Evolutionary conservation across 768 basidiomycete genomes (phyloP).

Genomic region (Crepidotus variabilis): DNA sequence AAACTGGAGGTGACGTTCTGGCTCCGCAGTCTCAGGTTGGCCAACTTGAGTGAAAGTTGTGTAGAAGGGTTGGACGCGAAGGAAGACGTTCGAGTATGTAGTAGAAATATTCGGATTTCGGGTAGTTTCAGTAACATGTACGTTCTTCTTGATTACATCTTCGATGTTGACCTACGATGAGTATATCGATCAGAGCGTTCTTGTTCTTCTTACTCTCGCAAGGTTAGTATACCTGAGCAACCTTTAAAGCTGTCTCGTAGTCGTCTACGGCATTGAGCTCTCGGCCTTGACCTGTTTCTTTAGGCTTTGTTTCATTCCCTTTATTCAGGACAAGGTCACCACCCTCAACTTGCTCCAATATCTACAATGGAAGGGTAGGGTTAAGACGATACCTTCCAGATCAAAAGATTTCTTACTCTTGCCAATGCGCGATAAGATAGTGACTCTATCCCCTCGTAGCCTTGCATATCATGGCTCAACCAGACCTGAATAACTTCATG

Average conservation of each 20-base stretch:
- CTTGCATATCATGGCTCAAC: slow-evolving; percentile 94
- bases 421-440: slow-evolving; percentile 88
- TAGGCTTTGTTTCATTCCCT: slow-evolving; percentile 73
- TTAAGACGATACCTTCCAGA: slow-evolving; percentile 1
- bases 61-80: slow-evolving; percentile 88
- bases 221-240: slow-evolving; percentile 61
- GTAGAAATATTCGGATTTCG: slow-evolving; percentile 44
- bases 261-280: slow-evolving; percentile 84
- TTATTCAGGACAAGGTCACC: slow-evolving; percentile 87
- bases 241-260: slow-evolving; percentile 78
- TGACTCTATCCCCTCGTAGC: slow-evolving; percentile 92
- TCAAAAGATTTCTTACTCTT: slow-evolving; percentile 50
- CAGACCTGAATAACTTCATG: slow-evolving; percentile 97
- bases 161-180: slow-evolving; percentile 66
- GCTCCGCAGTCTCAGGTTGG: slow-evolving; percentile 27
- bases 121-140: slow-evolving; percentile 26
- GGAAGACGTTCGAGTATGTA: slow-evolving; percentile 86
- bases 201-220: no score
- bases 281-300: slow-evolving; percentile 48
- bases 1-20: slow-evolving; percentile 60
- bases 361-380: slow-evolving; percentile 36
- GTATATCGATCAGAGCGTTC: neutral
- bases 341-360: slow-evolving; percentile 93
- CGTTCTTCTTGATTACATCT: slow-evolving; percentile 66
- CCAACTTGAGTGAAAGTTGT: slow-evolving; percentile 46